phyloP scores from a whole-genome alignment of 2,329 filamentous ascomycete species.

The Rutstroemia sp. region DNA sequence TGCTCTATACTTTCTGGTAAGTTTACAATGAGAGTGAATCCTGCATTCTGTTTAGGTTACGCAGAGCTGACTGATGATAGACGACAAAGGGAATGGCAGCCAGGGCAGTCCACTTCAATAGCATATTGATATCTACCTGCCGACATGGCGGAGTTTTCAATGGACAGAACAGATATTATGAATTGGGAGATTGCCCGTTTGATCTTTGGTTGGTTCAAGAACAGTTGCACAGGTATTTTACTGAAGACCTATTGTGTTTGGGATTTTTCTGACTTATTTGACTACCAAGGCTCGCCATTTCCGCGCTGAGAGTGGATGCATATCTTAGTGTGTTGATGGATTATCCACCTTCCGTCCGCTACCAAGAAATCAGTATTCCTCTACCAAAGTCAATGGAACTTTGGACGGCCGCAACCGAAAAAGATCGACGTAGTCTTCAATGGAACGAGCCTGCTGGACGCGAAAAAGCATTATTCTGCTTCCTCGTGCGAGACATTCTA shows the following conservation, averaged over 20 bases:
- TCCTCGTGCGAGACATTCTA: conserved; percentile 1
- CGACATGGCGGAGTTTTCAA: conserved; percentile 2
- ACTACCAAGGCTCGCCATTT: background rate
- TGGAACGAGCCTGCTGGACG: conserved; percentile 2
- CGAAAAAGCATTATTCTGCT: conserved; percentile 5
- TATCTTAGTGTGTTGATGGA: conserved; percentile 1
- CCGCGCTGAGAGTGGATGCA: background rate
- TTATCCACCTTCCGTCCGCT: background rate
- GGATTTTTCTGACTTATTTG: background rate
- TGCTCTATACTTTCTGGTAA: background rate
- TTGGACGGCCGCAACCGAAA: background rate
- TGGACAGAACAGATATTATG: conserved; percentile 5
- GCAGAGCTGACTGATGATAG: background rate
- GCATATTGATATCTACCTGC: background rate
- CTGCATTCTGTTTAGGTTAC: background rate
- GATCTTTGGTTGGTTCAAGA: background rate
- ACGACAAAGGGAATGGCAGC: background rate
- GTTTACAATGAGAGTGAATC: background rate
- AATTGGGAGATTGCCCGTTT: conserved; percentile 2
- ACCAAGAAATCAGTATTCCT: conserved; percentile 6
- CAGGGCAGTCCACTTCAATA: conserved; percentile 1
- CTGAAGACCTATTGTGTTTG: no score
- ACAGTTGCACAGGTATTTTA: background rate
- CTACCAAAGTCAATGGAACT: background rate
- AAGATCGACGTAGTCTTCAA: conserved; percentile 2